Evolutionary conservation across 75 land plant species (phyloP), one percentile per base, ranked within the genome.

Genomic region (Adiantum capillusveneris): DNA sequence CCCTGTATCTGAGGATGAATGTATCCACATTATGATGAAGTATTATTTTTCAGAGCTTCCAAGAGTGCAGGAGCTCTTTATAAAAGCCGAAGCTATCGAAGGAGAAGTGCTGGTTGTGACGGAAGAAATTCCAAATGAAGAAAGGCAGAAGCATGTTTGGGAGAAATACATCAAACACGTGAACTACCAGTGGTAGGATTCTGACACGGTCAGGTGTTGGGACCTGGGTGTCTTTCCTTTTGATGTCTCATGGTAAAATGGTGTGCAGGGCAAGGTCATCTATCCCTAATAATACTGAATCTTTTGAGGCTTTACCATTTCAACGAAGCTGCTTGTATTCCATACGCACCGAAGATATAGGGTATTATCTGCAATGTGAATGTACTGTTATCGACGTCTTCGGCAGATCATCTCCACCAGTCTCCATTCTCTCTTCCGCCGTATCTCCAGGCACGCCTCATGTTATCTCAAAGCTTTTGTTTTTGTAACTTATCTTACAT

Each of bases 121-220:
- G 49, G 61, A 59, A 59, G 61, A 31, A n/a, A 59, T 59, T 31
- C 61, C 61, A 31, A 59, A 36, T 12, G 61, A 41, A 36, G 61
- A 59, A 18, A 41, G 24, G 37, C 61, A 59, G 31, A 50, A 59
- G 17, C 49, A 41, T 29, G 61, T 59, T 7, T 59, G 61, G 61
- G 61, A 59, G 16, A 59, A 59, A 46, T 59, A 31, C 49, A 36
- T 31, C 11, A 59, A 59, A 36, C 49, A 59, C 11, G 31, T 59
- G 6, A 59, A 59, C 7, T 59, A 59, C 19, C 49, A 36, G 19
- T 59, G 61, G 61, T 59, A 25, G 22, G 61, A 1, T 34, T 34
- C 9, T 9, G 37, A 34, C 9, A 5, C 9, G 37, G 37, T 34
- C 9, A 34, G 37, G 7, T 5, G 3, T 34, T 34, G 37, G 37